Evolutionary conservation across 148 eudicot species (phyloP), one percentile per base, ranked within the genome.

Genomic region (Nepenthes gracilis): DNA sequence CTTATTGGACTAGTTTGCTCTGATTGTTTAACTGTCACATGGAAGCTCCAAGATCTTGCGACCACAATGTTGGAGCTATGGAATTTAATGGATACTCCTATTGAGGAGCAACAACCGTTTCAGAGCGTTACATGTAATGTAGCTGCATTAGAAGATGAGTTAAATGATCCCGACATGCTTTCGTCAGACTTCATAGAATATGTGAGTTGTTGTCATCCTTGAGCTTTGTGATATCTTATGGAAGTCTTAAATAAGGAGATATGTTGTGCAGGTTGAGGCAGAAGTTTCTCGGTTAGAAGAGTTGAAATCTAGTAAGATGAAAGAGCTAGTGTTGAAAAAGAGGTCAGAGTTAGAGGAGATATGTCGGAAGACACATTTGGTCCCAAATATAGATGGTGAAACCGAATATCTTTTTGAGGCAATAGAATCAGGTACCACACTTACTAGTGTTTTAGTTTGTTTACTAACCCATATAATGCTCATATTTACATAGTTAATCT

Each of bases 221-320:
- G 8, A 40, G 8, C 6, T 4, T 40, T 40, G 45, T 40, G 36
- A 35, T 33, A 11, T 36, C 11, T 45, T 32, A 40, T 47, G 52
- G 55, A 61, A 34, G 52, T 61, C 58, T 63, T 54, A 52, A 35
- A 52, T 10, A 12, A 36, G 36, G 37, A 54, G 10, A 63, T 55
- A 55, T 55, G 64, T 61, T 63, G 55, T 74, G 66, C 73, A 93
- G 98, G 91, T 93, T 75, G 87, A 80, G 67, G 80, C 75, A 43
- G 98, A 88, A 79, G 91, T 88, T 70, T 82, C 77, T 38, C 74
- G 96, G 59, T 74, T 93, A 75, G 98, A 93, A 70, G 88, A 76
- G 68, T 74, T 88, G 60, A 93, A 93, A 74, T 78, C 84, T 34
- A 93, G 96, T 77, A 93, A 82, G 81, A 72, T 88, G 91, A 88